phyloP scores from a whole-genome alignment of 225 moss, liverwort and hornwort genomes.

The Anthoceros angustus region DNA sequence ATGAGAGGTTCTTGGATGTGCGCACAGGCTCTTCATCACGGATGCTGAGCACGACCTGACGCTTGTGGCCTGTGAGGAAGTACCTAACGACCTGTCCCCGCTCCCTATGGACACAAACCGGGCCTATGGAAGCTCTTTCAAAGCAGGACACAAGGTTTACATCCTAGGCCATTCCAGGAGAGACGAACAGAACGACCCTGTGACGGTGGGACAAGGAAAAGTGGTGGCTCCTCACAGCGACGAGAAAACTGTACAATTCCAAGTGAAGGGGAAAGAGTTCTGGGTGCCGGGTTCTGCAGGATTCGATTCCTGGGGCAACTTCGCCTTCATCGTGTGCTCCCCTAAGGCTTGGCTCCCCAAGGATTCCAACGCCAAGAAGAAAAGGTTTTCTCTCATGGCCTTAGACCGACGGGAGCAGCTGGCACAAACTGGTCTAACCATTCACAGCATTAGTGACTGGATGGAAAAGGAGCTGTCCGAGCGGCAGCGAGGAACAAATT shows the following conservation, averaged over 20 bases:
- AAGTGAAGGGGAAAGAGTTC: not conserved
- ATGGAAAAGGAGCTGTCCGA: not conserved
- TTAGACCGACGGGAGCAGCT: not conserved
- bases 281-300: constrained; percentile 4
- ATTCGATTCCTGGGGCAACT: constrained; percentile 3
- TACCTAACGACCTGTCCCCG: not conserved
- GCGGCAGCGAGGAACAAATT: not conserved
- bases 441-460: not conserved
- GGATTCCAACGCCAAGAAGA: not conserved
- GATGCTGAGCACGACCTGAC: not conserved
- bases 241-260: not conserved
- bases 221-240: constrained; percentile 2
- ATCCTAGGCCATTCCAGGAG: not conserved
- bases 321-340: not conserved
- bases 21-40: not conserved
- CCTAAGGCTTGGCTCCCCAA: not conserved
- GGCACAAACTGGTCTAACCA: not conserved
- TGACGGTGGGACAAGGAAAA: not conserved
- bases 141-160: not conserved
- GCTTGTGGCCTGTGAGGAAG: not conserved
- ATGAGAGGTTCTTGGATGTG: not conserved
- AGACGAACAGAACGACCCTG: not conserved
- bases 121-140: constrained; percentile 1
- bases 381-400: constrained; percentile 1
- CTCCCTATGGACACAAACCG: not conserved